Percentiles rank a stretch among this genome's conserved stretches.
Evolutionary conservation across 805 yeast genomes (phyloP).

Genomic region (Isabelozyma pseudorhagii): DNA sequence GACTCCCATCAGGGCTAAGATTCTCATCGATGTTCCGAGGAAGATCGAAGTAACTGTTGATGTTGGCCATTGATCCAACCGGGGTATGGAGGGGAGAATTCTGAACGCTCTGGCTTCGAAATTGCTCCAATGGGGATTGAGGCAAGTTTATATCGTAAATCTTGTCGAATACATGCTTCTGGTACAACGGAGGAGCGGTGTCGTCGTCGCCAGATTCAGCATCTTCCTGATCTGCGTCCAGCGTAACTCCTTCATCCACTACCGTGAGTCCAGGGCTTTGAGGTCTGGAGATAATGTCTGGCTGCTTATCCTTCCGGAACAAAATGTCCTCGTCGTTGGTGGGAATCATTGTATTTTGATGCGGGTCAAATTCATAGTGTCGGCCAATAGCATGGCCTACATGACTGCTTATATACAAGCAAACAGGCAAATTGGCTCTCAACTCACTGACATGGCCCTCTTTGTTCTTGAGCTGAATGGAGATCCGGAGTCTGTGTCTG

Average conservation of each 20-base stretch:
- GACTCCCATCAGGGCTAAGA: background rate
- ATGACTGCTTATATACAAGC: conserved; percentile 39
- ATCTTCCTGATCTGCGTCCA: conserved; percentile 13
- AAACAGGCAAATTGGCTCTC: conserved; percentile 49
- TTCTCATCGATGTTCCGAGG: conserved; percentile 8
- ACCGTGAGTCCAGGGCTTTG: conserved; percentile 6
- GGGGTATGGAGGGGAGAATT: conserved; percentile 7
- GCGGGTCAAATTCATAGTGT: conserved; percentile 29
- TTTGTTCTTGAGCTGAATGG: conserved; percentile 43
- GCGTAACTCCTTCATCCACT: conserved; percentile 11
- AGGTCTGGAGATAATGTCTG: background rate
- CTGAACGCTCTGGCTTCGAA: conserved; percentile 14
- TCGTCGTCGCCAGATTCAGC: conserved; percentile 21
- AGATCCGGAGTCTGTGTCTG: conserved; percentile 43
- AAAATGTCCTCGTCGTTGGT: conserved; percentile 23
- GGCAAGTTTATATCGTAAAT: conserved; percentile 33
- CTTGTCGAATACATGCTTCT: conserved; percentile 34
- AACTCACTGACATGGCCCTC: conserved; percentile 52
- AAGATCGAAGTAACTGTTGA: conserved; percentile 32
- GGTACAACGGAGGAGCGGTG: conserved; percentile 44
- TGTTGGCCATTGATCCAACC: conserved; percentile 11
- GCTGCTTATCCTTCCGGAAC: conserved; percentile 21
- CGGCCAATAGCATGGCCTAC: conserved; percentile 33
- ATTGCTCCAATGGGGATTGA: conserved; percentile 36
- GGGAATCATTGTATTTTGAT: conserved; percentile 20